Base-by-base conservation (phyloP, 371 early-diverging fungal genomes). In the Haplosporangium sp. region DNA sequence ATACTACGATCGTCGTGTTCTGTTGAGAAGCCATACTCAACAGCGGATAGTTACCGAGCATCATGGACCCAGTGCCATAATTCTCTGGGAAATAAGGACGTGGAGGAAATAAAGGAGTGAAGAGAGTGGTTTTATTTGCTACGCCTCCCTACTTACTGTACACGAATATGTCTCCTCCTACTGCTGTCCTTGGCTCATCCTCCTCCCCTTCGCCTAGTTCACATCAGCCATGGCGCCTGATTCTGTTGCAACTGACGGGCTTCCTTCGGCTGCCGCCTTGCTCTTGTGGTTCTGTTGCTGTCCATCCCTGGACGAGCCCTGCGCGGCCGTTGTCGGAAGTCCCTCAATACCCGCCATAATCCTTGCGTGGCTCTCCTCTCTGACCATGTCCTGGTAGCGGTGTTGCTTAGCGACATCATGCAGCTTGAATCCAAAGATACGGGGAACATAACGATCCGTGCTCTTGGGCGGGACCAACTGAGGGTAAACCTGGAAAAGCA, bases 391-490 rank as follows among this genome's bases (percentile, higher is more conserved):
- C 86, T 96, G 98, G 87, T 90, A 91, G 81, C 96, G 83, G 72
- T 95, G 95, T 74, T 95, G 95, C 67, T 90, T 89, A 42, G 95
- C 94, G 55, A 88, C 90, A 58, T 91, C 87, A 81, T 95, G 96
- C 51, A 98, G 83, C 70, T 92, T 93, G 86, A 99, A 98, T 7
- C 99, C 99, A 88, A 97, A 99, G 51, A 98, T 96, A 59, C 90
- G 91, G 21, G 99, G 99, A 43, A 92, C 89, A 81, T 98, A 98
- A 23, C 94, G 87, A 43, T 94, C 92, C 11, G 80, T 76, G 18
- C 83, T 67, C 73, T 83, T 85, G 16, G 85, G 86, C 2, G 97
- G 97, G 61, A 93, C 81, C 47, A 93, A 85, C 57, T 95, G 89
- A 29, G 97, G 94, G 82, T 96, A 95, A 16, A 91, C 91, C 80